Base-by-base conservation (phyloP, 305 asterid genomes). In the Rubia balearica region DNA sequence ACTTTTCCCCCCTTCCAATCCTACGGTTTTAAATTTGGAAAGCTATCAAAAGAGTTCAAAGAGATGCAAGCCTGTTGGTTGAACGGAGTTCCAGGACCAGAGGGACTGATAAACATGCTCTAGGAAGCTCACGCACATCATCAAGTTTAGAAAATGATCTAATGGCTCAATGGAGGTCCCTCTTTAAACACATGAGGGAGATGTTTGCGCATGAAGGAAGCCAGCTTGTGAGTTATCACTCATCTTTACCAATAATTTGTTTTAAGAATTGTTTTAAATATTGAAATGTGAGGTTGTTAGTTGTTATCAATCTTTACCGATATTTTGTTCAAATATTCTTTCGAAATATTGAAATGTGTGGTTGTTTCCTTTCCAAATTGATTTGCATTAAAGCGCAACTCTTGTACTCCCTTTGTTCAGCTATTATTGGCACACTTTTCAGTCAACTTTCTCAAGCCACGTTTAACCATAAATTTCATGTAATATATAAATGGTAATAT, bases 151-250 rank as follows among this genome's bases (percentile, higher is more conserved):
- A 86, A 81, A 77, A 86, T 55, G 81, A 85, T 78, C 82, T 92
- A 74, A 82, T 78, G 89, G 66, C 78, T 65, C 92, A 82, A 40
- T 92, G 98, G 98, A 86, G 84, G 71, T 84, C 91, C 76, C 98
- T 92, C 75, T 92, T 89, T 82, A 85, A 75, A 69, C 83, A 80
- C 67, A 87, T 84, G 90, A 85, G 89, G 53, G 81, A 71, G 60
- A 75, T 74, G 74, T 85, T 82, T 82, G 87, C 80, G 71, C 77
- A 73, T n/a, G 98, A 92, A 83, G 80, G 76, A 62, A 86, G 77
- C 74, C 87, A 85, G 78, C 90, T 90, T 59, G 98, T 92, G 81
- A 86, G 98, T 73, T 5, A 56, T 66, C 14, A 42, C 71, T 73
- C 21, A 36, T 41, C n/a, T 73, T 38, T 38, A 63, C 67, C 67